Base-by-base conservation (phyloP, 2,329 filamentous ascomycete genomes). In the Cercospora janseana region DNA sequence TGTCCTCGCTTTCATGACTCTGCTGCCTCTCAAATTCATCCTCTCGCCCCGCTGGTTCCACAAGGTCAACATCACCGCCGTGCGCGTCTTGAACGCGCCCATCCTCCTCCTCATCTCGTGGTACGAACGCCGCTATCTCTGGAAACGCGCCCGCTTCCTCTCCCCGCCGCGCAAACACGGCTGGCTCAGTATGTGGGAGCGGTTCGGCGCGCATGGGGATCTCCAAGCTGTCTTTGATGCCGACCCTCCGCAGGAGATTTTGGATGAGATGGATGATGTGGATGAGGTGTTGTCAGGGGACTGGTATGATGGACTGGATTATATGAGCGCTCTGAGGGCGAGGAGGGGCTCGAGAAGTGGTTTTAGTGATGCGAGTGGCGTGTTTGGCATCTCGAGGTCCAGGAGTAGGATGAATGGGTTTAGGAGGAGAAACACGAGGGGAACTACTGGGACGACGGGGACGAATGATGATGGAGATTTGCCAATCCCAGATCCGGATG, bases 41-140 rank as follows among this genome's bases (percentile, higher is more conserved):
- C 75, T 89, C 27, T 83, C 82, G n/a, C 82, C 86, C 0, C 82
- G 88, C 35, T 92, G 87, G 87, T 93, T 93, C 65, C 88, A 94
- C 74, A 93, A 92, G 70, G 86, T 92, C 62, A 90, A 94, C 65
- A 87, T 94, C 50, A 81, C 83, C 51, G 80, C 81, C 7, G 85
- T 93, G 16, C 82, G 87, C 28, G 71, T 83, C 6, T 77, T 91
- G 61, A 93, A 93, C 67, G 75, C 87, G 2, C 88, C 88, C 0
- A 73, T 91, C 4, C 75, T 94, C 1, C 75, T 92, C 3, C 60
- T 85, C 52, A 86, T 94, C 53, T 81, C 83, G 13, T 70, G 83
- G 15, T 78, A 83, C 55, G 88, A 94, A 68, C 81, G 88, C 43
- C 78, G 79, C 4, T 73, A 81, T 7, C 76, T 91, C 12, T 88